phyloP scores from a whole-genome alignment of 1,139 yeast species.

The Saccharomycopsis hybrid region DNA sequence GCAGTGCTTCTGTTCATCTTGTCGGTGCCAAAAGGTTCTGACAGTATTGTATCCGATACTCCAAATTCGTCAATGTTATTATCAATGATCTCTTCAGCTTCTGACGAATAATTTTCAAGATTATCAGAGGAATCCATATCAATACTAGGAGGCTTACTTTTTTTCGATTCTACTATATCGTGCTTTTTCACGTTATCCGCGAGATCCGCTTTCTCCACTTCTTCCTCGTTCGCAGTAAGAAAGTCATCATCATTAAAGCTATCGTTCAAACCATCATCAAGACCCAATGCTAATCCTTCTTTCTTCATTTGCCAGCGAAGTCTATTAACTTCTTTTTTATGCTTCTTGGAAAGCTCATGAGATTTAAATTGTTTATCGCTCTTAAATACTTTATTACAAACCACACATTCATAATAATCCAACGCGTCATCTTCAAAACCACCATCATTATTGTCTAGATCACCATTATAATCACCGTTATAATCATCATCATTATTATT shows the following conservation, averaged over 20 bases:
- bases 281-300: constrained; percentile 75
- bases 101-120: background rate
- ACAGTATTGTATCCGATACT: background rate
- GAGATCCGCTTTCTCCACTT: background rate
- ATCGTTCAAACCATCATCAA: constrained; percentile 31
- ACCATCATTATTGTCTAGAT: constrained; percentile 25
- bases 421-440: constrained; percentile 39
- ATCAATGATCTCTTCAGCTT: too few species aligned
- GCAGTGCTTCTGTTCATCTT: too few species aligned
- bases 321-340: constrained; percentile 57
- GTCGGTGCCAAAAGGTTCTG: too few species aligned
- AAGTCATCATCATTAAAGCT: background rate
- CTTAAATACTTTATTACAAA: constrained; percentile 78
- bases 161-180: too few species aligned
- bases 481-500: constrained; percentile 24
- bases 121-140: too few species aligned
- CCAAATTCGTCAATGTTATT: background rate
- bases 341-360: constrained; percentile 77
- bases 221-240: background rate
- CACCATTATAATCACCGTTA: constrained; percentile 24
- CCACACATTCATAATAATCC: constrained; percentile 70
- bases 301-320: constrained; percentile 72
- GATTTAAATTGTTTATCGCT: constrained; percentile 68
- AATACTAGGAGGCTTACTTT: too few species aligned
- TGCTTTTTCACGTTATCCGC: background rate